A percentile compares a stretch with the other conserved stretches of the same genome.
These are phyloP conservation scores for Yamadazyma akitaensis DNA, from an alignment of 805 yeast genomes.

Conservation along the genomic window DNA sequence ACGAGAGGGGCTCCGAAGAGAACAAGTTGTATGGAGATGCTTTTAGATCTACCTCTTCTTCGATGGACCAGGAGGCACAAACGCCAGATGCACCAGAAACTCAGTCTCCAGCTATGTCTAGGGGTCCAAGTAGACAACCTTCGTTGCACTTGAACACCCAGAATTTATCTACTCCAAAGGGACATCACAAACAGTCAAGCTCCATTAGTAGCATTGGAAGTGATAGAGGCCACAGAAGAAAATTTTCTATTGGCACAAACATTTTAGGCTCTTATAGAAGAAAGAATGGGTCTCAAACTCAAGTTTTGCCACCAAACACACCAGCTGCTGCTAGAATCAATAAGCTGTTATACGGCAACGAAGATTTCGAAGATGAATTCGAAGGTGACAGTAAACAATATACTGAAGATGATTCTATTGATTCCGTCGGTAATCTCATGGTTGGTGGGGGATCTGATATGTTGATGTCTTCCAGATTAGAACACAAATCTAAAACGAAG, in stretches of 20 bases:
- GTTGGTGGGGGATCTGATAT: slow-evolving; percentile 56
- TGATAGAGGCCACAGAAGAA: slow-evolving; percentile 47
- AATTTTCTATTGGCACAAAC: slow-evolving; percentile 60
- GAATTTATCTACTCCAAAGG: slow-evolving; percentile 25
- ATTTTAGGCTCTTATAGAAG: slow-evolving; percentile 48
- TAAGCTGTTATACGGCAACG: slow-evolving; percentile 24
- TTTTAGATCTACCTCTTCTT: slow-evolving; percentile 31
- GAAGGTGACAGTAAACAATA: slow-evolving; percentile 22
- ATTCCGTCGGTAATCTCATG: slow-evolving; percentile 49
- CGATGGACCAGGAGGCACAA: slow-evolving; percentile 16
- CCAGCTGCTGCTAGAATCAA: slow-evolving; percentile 47
- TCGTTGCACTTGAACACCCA: slow-evolving; percentile 34
- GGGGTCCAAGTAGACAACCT: slow-evolving; percentile 36
- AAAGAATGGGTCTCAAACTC: slow-evolving; percentile 40
- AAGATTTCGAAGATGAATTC: slow-evolving; percentile 30
- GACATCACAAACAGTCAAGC: slow-evolving; percentile 37
- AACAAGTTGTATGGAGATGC: slow-evolving; percentile 38
- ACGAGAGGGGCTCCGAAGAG: slow-evolving; percentile 26
- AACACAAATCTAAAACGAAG: slow-evolving; percentile 34
- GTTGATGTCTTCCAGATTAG: slow-evolving; percentile 57
- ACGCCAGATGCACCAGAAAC: slow-evolving; percentile 24
- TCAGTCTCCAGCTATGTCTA: slow-evolving; percentile 5
- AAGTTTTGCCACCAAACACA: slow-evolving; percentile 50
- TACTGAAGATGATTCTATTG: slow-evolving; percentile 56
- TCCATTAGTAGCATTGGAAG: slow-evolving; percentile 24